Conservation (phyloP, 805 yeast species). For the Ogataea ganodermae region DNA sequence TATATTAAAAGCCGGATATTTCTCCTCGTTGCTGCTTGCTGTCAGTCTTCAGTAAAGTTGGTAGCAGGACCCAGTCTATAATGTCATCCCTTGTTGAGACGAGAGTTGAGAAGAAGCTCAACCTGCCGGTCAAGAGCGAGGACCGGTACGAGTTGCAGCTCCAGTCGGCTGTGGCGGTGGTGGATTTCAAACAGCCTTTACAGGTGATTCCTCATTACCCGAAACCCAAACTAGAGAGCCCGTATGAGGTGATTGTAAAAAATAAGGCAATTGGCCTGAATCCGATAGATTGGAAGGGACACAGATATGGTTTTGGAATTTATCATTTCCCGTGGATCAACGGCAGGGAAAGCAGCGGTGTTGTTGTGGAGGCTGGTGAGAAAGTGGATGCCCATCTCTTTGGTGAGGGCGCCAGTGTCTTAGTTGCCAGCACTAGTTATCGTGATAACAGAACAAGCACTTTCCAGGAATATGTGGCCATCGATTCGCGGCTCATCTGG, state of each 20-base stretch:
- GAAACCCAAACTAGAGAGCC: slow-evolving; percentile 22
- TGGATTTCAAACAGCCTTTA: slow-evolving; percentile 29
- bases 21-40: no score
- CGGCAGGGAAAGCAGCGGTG: slow-evolving; percentile 49
- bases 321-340: slow-evolving; percentile 53
- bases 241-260: slow-evolving; percentile 30
- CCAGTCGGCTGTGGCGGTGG: slow-evolving; percentile 27
- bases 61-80: no score
- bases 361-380: slow-evolving; percentile 38
- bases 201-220: slow-evolving; percentile 21
- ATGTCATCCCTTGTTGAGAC: slow-evolving; percentile 4
- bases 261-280: slow-evolving; percentile 43
- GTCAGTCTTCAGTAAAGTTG: no score
- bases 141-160: background rate
- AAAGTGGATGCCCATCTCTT: slow-evolving; percentile 32
- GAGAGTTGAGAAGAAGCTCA: background rate
- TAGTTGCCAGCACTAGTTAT: slow-evolving; percentile 48
- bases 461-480: slow-evolving; percentile 47
- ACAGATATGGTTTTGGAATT: slow-evolving; percentile 46
- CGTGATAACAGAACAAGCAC: slow-evolving; percentile 49
- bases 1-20: no score
- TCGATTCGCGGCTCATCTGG: slow-evolving; percentile 49
- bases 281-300: slow-evolving; percentile 53
- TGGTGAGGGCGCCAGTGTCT: slow-evolving; percentile 40
- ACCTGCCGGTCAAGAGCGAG: background rate